A percentile compares a stretch with the other conserved stretches of the same genome.
phyloP scores from a whole-genome alignment of 495 filamentous ascomycete species.

The Diplogelasinospora grovesii region DNA sequence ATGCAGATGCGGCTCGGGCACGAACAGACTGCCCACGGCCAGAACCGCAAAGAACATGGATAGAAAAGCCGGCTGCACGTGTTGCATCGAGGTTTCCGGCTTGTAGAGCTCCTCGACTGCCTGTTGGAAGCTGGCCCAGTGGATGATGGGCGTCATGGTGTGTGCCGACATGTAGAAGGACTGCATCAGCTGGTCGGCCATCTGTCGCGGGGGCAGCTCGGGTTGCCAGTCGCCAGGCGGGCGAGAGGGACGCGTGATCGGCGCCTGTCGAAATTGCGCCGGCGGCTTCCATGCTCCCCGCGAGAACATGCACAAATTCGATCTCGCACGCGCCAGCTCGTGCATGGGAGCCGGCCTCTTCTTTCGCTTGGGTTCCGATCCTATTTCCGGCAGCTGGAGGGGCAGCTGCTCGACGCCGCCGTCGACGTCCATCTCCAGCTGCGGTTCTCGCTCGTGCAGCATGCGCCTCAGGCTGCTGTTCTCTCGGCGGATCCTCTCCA shows the following conservation, averaged over 20 bases:
- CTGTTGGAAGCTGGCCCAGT: slow-evolving; percentile 78
- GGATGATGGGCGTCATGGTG: slow-evolving; percentile 71
- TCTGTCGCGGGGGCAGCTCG: slow-evolving; percentile 60
- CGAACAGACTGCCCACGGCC: slow-evolving; percentile 77
- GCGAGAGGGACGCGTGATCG: too few species aligned
- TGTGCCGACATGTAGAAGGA: slow-evolving; percentile 75
- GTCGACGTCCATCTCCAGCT: slow-evolving; percentile 56
- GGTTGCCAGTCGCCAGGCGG: slow-evolving; percentile 47
- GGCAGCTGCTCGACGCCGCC: slow-evolving; percentile 47
- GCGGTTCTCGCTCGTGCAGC: slow-evolving; percentile 40
- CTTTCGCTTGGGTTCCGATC: slow-evolving; percentile 54
- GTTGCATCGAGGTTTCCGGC: slow-evolving; percentile 53
- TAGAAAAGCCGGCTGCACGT: slow-evolving; percentile 66
- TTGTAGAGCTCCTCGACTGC: slow-evolving; percentile 75
- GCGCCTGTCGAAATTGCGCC: slow-evolving; percentile 57
- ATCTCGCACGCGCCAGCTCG: slow-evolving; percentile 63
- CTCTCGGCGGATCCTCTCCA: slow-evolving; percentile 66
- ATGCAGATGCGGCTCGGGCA: slow-evolving; percentile 44
- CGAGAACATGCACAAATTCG: slow-evolving; percentile 66
- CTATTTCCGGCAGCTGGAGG: slow-evolving; percentile 65
- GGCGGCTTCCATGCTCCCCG: slow-evolving; percentile 79
- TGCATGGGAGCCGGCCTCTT: slow-evolving; percentile 53
- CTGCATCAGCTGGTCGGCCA: slow-evolving; percentile 68
- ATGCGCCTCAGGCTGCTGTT: slow-evolving; percentile 62
- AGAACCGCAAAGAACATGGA: slow-evolving; percentile 80